Evolutionary conservation across 2,329 filamentous ascomycete genomes (phyloP), one percentile per base, ranked within the genome.

Genomic region (Fusarium transvaalense): DNA sequence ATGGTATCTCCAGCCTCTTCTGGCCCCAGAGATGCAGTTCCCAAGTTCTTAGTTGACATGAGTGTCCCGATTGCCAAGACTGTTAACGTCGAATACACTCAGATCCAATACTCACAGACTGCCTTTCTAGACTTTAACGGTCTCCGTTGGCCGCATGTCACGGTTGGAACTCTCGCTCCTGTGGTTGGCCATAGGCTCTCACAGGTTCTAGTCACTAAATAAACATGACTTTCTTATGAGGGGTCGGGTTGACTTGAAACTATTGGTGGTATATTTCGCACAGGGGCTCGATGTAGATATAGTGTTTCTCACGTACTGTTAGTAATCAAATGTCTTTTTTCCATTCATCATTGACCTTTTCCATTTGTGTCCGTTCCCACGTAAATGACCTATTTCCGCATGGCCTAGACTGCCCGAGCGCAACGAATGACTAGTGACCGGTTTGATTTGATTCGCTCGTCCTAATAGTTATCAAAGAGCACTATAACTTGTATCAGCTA

Each of bases 101-200:
- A 56, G 43, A 56, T 56, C 8, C 53, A 56, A 19, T 56, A 56
- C 5, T 56, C 53, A 6, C 53, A 56, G 45, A 56, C 21, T n/a
- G 53, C 51, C 2, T 34, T 51, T n/a, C n/a, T 56, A 3, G 43
- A 56, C 9, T 56, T 56, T 5, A 39, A 51, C 1, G 53, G 53
- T 7, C 15, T 56, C 3, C 51, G 21, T n/a, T 56, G 53, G 53
- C 53, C 53, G 4, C 7, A 74, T 3, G 64, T 73, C 7, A 63
- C 65, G 3, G 71, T 71, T 14, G 68, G 60, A 1, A 71, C 68
- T 5, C 25, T 73, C 9, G 68, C 68, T 4, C 70, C 70, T 8
- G 56, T 48, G 3, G n/a, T 32, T 1, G 14, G 53, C 5, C 61
- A 64, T 29, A 45, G 27, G 12, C 8, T 64, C 2, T 64, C 61